A percentile compares a stretch with the other conserved stretches of the same genome.
Conservation (phyloP, 306 rosid species). For the Ammopiptanthus mongolicus region DNA sequence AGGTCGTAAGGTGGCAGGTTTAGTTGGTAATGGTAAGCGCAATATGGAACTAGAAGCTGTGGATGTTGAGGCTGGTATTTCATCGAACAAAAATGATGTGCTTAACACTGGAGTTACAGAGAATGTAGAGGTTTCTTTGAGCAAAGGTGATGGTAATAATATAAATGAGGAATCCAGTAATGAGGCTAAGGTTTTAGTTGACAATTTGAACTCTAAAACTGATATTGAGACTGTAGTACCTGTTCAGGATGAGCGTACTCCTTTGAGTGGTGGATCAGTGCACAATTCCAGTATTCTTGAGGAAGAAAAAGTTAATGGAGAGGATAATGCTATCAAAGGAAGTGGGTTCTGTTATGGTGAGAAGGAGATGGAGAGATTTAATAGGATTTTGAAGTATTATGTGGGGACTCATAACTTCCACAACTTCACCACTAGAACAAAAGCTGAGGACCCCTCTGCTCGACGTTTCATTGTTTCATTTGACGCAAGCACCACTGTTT, state of each 20-base stretch:
- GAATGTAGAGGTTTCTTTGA: slow-evolving; percentile 25
- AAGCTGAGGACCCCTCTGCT: slow-evolving; percentile 83
- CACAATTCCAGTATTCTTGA: slow-evolving; percentile 10
- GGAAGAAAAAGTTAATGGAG: slow-evolving; percentile 37
- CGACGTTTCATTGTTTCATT: slow-evolving; percentile 69
- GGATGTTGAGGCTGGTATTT: slow-evolving; percentile 34
- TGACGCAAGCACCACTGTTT: slow-evolving; percentile 39
- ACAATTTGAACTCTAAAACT: slow-evolving; percentile 27
- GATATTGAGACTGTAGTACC: slow-evolving; percentile 23
- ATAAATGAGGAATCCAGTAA: slow-evolving; percentile 22
- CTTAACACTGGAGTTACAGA: slow-evolving; percentile 24
- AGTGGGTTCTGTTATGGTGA: slow-evolving; percentile 58
- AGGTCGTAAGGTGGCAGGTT: slow-evolving; percentile 78
- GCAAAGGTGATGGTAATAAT: slow-evolving; percentile 10
- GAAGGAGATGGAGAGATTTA: slow-evolving; percentile 70
- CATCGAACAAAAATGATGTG: slow-evolving; percentile 26
- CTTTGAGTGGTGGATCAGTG: slow-evolving; percentile 29
- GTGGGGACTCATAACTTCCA: slow-evolving; percentile 94
- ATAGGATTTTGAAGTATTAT: slow-evolving; percentile 55
- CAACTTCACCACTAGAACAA: slow-evolving; percentile 91
- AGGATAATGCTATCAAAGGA: slow-evolving; percentile 28
- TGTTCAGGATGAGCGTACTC: slow-evolving; percentile 13
- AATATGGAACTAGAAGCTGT: slow-evolving; percentile 35
- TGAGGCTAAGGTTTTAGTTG: slow-evolving; percentile 24
- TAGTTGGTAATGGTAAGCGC: slow-evolving; percentile 65